Percentiles rank a stretch among this genome's conserved stretches.
phyloP scores from a whole-genome alignment of 257 asterid species.

The Solanum microdontum region DNA sequence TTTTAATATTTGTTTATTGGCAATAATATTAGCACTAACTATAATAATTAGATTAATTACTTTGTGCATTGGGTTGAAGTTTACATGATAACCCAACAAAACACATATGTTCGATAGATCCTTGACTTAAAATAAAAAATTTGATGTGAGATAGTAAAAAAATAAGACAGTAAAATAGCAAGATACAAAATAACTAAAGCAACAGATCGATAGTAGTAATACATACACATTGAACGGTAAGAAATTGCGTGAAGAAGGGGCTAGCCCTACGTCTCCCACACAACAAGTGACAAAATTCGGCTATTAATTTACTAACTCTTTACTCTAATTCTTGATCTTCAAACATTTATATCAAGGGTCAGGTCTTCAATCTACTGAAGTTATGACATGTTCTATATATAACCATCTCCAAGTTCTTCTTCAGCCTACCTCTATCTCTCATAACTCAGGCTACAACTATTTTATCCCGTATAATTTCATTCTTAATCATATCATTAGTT shows the following conservation, averaged over 20 bases:
- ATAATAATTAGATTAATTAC: not conserved
- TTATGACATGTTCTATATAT: too few relatives aligned
- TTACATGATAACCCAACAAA: not conserved
- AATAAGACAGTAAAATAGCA: not conserved
- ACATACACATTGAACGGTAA: too few relatives aligned
- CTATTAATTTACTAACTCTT: not conserved
- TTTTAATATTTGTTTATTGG: not conserved
- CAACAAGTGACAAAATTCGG: not conserved
- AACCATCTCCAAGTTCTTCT: not conserved
- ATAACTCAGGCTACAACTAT: not conserved
- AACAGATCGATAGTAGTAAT: not conserved
- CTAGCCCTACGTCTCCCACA: too few relatives aligned
- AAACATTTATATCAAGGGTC: too few relatives aligned
- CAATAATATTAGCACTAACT: not conserved
- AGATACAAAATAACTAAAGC: not conserved
- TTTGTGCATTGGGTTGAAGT: not conserved
- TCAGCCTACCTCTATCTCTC: not conserved
- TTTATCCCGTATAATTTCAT: too few relatives aligned
- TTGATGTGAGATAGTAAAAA: not conserved
- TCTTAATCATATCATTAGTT: not conserved
- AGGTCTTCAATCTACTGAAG: too few relatives aligned
- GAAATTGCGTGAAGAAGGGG: not conserved
- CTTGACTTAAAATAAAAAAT: not conserved
- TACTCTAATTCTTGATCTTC: not conserved
- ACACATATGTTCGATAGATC: not conserved